Conservation (phyloP, 306 rosid genomes). For the Prunus dulcis region DNA sequence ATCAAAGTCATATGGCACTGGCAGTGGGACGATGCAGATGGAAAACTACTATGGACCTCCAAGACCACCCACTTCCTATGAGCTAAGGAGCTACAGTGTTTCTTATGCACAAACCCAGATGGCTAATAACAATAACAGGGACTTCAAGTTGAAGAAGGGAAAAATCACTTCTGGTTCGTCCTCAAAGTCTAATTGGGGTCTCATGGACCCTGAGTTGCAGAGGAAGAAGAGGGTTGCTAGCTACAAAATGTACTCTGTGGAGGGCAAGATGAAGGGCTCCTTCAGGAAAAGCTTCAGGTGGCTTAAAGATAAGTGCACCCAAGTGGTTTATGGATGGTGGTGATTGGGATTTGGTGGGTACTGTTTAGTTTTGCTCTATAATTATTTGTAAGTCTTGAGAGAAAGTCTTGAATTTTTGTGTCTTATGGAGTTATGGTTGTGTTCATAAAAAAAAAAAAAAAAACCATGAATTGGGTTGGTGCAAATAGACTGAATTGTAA, state of each 20-base stretch:
- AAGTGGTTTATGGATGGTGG: constrained; percentile 72
- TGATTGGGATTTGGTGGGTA: constrained; percentile 12
- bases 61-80: constrained; percentile 34
- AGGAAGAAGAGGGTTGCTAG: constrained; percentile 84
- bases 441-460: background rate
- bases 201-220: constrained; percentile 79
- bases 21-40: constrained; percentile 58
- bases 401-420: background rate
- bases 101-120: constrained; percentile 53
- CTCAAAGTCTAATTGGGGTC: constrained; percentile 36
- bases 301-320: constrained; percentile 75
- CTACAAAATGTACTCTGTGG: constrained; percentile 86
- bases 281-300: constrained; percentile 84
- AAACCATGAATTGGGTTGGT: background rate
- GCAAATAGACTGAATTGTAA: constrained; percentile 2
- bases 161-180: constrained; percentile 51
- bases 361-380: background rate
- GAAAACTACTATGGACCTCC: constrained; percentile 59
- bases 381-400: constrained; percentile 13
- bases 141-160: constrained; percentile 60
- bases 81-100: constrained; percentile 50
- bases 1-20: constrained; percentile 47
- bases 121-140: constrained; percentile 29
- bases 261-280: constrained; percentile 85
- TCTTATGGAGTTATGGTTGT: constrained; percentile 1